Percentiles rank a stretch among this genome's conserved stretches.
phyloP scores from a whole-genome alignment of 768 basidiomycete species.

The Suillus tomentosus region DNA sequence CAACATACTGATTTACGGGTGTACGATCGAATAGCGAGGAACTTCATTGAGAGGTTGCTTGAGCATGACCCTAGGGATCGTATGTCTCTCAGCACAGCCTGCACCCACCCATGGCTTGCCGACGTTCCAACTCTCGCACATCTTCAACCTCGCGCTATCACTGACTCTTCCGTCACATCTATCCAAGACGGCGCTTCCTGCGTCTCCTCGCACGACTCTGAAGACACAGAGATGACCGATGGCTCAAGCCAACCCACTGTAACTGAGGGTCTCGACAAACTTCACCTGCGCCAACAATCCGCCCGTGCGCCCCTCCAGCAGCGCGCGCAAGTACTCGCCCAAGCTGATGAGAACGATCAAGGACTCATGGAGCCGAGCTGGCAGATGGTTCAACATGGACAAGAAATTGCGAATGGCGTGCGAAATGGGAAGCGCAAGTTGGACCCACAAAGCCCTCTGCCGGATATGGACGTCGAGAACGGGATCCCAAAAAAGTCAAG shows the following conservation, averaged over 20 bases:
- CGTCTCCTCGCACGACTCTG: not conserved
- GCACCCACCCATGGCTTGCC: slow-evolving; percentile 76
- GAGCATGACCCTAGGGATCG: slow-evolving; percentile 61
- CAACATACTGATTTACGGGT: slow-evolving; percentile 7
- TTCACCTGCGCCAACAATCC: slow-evolving; percentile 33
- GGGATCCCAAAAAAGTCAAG: slow-evolving; percentile 28
- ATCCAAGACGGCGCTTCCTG: slow-evolving; percentile 20
- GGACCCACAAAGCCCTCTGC: slow-evolving; percentile 32
- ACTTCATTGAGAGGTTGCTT: slow-evolving; percentile 71
- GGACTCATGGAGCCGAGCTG: slow-evolving; percentile 53
- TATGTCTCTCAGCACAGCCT: slow-evolving; percentile 71
- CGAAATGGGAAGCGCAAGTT: slow-evolving; percentile 42
- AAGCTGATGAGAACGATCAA: slow-evolving; percentile 44
- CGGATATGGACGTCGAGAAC: slow-evolving; percentile 13
- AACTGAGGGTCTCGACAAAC: slow-evolving; percentile 34
- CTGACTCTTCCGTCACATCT: slow-evolving; percentile 24
- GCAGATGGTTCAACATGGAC: slow-evolving; percentile 49
- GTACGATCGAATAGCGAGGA: slow-evolving; percentile 50
- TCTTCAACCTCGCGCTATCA: slow-evolving; percentile 10
- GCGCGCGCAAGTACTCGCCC: slow-evolving; percentile 47
- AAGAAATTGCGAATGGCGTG: slow-evolving; percentile 25
- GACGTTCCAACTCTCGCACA: not conserved
- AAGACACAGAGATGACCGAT: slow-evolving; percentile 23
- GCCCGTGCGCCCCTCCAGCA: slow-evolving; percentile 41
- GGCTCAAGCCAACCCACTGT: slow-evolving; percentile 26